Conservation (phyloP, 257 asterid species). For the Solanum arcanum region DNA sequence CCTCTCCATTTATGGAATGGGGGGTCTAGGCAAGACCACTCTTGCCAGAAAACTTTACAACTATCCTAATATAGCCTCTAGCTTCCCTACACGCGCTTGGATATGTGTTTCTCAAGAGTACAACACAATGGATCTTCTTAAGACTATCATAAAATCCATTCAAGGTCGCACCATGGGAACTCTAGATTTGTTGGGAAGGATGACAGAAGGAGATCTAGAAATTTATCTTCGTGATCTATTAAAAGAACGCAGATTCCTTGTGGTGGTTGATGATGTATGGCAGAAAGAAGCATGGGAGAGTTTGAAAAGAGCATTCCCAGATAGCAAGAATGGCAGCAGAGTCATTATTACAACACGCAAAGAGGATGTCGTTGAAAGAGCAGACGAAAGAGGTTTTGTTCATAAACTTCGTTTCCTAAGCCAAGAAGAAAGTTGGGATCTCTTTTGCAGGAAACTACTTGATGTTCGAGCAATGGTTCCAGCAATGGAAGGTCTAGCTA, state of each 20-base stretch:
- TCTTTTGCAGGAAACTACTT: background rate
- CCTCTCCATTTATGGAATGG: too few relatives aligned
- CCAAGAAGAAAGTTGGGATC: background rate
- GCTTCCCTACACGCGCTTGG: too few relatives aligned
- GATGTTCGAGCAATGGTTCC: background rate
- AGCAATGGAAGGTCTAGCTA: background rate
- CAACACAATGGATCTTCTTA: too few relatives aligned
- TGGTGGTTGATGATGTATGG: background rate
- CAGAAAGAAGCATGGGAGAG: too few relatives aligned
- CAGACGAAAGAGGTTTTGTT: background rate
- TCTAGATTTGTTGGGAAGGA: background rate
- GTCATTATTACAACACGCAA: background rate
- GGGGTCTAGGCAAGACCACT: background rate
- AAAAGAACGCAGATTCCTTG: background rate
- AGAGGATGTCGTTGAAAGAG: background rate
- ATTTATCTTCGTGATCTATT: background rate
- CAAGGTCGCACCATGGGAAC: background rate
- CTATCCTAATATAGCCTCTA: too few relatives aligned
- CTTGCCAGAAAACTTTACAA: background rate
- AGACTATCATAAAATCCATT: background rate
- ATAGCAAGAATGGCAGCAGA: background rate
- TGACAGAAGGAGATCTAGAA: background rate
- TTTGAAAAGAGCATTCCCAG: background rate
- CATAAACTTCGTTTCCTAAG: too few relatives aligned
- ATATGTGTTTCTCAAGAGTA: too few relatives aligned